A percentile compares a stretch with the other conserved stretches of the same genome.
Conservation (phyloP, 805 yeast species). For the Ogataea haglerorum region DNA sequence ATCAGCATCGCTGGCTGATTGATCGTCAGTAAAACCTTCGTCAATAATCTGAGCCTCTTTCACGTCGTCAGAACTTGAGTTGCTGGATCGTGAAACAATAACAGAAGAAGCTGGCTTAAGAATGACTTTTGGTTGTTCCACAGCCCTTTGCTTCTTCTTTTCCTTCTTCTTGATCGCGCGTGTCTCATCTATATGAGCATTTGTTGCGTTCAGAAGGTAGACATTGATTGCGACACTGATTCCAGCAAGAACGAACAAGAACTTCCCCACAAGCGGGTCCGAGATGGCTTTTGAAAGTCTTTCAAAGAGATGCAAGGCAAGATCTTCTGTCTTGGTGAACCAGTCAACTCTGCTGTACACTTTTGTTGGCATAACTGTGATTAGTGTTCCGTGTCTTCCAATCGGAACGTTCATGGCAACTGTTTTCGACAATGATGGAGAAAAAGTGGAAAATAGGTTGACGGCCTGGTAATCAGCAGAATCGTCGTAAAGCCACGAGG, state of each 20-base stretch:
- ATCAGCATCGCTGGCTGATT: constrained; percentile 34
- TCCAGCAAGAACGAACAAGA: constrained; percentile 66
- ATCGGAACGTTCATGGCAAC: constrained; percentile 43
- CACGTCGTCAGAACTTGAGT: constrained; percentile 26
- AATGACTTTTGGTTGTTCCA: constrained; percentile 10
- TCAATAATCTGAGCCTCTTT: constrained; percentile 36
- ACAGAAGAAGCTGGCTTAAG: constrained; percentile 14
- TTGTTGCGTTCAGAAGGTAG: constrained; percentile 83
- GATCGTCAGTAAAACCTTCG: constrained; percentile 23
- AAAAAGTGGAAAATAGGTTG: constrained; percentile 22
- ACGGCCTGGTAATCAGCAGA: constrained; percentile 31
- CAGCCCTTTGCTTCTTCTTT: constrained; percentile 16
- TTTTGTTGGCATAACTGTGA: constrained; percentile 55
- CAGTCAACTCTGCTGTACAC: constrained; percentile 56
- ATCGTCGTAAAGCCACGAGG: constrained; percentile 63
- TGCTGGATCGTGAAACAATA: constrained; percentile 14
- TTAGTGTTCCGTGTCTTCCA: constrained; percentile 43
- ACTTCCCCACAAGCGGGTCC: constrained; percentile 77
- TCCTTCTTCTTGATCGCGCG: constrained; percentile 3
- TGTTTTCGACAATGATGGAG: constrained; percentile 37
- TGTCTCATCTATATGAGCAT: constrained; percentile 44
- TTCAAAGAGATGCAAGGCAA: constrained; percentile 47
- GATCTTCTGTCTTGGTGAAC: constrained; percentile 60
- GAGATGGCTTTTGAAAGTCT: constrained; percentile 65
- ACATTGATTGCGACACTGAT: constrained; percentile 77